Percentiles rank a stretch among this genome's conserved stretches.
Evolutionary conservation across 805 yeast genomes (phyloP).

Genomic region (Lipomyces kockii): DNA sequence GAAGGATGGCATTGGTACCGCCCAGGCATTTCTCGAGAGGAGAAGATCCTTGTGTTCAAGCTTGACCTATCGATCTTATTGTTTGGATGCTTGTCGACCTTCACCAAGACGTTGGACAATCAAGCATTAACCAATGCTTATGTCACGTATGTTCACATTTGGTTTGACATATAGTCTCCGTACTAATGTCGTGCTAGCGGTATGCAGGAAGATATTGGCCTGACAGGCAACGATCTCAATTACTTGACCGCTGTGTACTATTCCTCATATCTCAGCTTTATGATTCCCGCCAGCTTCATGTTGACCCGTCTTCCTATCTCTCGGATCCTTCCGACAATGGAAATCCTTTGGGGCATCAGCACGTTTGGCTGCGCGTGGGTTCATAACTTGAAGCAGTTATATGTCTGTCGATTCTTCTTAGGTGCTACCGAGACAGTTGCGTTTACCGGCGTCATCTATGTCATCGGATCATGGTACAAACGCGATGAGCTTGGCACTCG

Average conservation of each 20-base stretch:
- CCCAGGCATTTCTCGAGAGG: conserved; percentile 31
- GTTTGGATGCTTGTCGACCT: conserved; percentile 47
- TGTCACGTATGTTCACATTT: conserved; percentile 45
- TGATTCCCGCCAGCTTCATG: conserved; percentile 48
- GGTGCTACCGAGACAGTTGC: conserved; percentile 51
- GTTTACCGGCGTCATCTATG: conserved; percentile 41
- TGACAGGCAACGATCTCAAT: conserved; percentile 53
- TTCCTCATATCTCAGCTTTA: conserved; percentile 49
- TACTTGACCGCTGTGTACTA: conserved; percentile 38
- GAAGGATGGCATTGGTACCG: conserved; percentile 43
- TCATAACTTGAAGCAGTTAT: conserved; percentile 45
- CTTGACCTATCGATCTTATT: conserved; percentile 44
- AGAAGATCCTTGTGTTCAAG: conserved; percentile 44
- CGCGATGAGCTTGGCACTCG: conserved; percentile 51
- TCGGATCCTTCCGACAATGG: conserved; percentile 45
- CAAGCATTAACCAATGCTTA: conserved; percentile 57
- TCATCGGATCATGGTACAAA: conserved; percentile 50
- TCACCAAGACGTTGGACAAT: conserved; percentile 58
- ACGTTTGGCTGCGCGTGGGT: conserved; percentile 47
- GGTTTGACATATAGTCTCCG: conserved; percentile 44
- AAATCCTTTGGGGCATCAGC: conserved; percentile 47
- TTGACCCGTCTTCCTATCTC: conserved; percentile 46
- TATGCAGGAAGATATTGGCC: conserved; percentile 54
- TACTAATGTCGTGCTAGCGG: conserved; percentile 51
- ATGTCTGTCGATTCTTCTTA: conserved; percentile 50